Percentiles rank a stretch among this genome's conserved stretches.
Evolutionary conservation across 106 monocot species (phyloP).

Genomic region (Dendrobium nobile): DNA sequence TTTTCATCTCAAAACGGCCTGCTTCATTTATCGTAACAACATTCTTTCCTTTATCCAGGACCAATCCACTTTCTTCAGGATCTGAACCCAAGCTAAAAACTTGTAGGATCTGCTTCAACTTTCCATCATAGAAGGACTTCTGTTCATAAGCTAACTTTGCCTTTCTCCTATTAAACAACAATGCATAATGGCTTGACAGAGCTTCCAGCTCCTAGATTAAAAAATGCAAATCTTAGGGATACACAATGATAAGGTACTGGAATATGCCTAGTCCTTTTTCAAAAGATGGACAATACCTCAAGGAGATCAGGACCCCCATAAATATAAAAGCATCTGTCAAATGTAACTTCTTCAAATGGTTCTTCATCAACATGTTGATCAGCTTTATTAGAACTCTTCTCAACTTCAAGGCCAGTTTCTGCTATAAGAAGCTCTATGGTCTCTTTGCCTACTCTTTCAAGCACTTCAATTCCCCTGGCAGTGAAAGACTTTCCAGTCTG

Average conservation of each 20-base stretch:
- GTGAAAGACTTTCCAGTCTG: constrained; percentile 79
- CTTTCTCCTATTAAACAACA: constrained; percentile 83
- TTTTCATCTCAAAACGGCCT: constrained; percentile 61
- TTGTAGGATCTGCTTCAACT: constrained; percentile 66
- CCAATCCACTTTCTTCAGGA: constrained; percentile 44
- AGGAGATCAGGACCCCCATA: constrained; percentile 94
- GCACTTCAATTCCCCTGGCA: constrained; percentile 70
- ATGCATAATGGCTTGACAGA: constrained; percentile 71
- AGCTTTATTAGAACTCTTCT: constrained; percentile 30
- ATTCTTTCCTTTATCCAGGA: constrained; percentile 59
- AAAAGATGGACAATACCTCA: constrained; percentile 39
- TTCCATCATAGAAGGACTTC: constrained; percentile 69
- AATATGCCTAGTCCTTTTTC: not conserved
- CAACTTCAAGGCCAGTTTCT: constrained; percentile 76
- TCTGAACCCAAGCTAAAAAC: constrained; percentile 44
- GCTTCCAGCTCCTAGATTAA: constrained; percentile 76
- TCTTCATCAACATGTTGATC: constrained; percentile 40
- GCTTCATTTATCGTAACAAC: constrained; percentile 28
- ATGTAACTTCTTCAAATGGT: constrained; percentile 77
- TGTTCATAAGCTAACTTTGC: constrained; percentile 61
- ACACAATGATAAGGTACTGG: not conserved
- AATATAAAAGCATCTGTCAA: constrained; percentile 94
- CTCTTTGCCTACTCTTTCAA: constrained; percentile 89
- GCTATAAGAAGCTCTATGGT: constrained; percentile 76
- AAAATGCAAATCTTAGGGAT: constrained; percentile 6